Evolutionary conservation across 768 basidiomycete genomes (phyloP).

Genomic region (Mycena filopes): DNA sequence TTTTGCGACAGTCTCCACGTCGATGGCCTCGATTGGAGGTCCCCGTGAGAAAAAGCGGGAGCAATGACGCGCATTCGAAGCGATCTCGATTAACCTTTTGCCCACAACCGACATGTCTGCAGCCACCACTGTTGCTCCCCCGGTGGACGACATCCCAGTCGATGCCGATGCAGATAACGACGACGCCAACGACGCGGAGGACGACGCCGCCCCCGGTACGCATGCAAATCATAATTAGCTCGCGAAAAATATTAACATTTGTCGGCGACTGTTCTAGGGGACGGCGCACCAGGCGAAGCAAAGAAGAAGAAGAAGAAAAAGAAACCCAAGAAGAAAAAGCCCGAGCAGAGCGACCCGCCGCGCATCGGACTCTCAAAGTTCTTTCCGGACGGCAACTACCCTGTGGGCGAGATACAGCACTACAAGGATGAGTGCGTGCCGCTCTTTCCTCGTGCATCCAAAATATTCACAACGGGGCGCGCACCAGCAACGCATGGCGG

Average conservation of each 20-base stretch:
- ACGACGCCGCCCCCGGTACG: slow-evolving; percentile 25
- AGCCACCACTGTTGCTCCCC: slow-evolving; percentile 1
- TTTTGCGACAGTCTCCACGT: too few relatives aligned
- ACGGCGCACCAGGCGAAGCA: slow-evolving; percentile 55
- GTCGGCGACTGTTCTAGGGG: too few relatives aligned
- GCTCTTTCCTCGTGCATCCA: slow-evolving; percentile 5
- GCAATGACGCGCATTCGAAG: too few relatives aligned
- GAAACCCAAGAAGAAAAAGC: slow-evolving; percentile 88
- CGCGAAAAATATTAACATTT: too few relatives aligned
- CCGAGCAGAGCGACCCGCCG: slow-evolving; percentile 91
- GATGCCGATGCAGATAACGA: slow-evolving; percentile 25
- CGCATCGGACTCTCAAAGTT: slow-evolving; percentile 89
- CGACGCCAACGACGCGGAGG: slow-evolving; percentile 26
- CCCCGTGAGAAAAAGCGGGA: too few relatives aligned
- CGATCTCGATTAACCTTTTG: too few relatives aligned
- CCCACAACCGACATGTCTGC: neutral
- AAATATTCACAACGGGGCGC: neutral
- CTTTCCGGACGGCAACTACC: slow-evolving; percentile 87
- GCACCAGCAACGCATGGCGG: slow-evolving; percentile 84
- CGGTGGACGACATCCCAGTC: slow-evolving; percentile 4
- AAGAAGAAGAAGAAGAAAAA: slow-evolving; percentile 96
- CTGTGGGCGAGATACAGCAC: slow-evolving; percentile 90
- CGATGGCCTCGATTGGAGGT: too few relatives aligned
- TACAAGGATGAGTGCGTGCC: slow-evolving; percentile 89
- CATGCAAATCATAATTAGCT: too few relatives aligned